Evolutionary conservation across 805 yeast genomes (phyloP), one percentile per base, ranked within the genome.

Genomic region (Teunomyces stri): DNA sequence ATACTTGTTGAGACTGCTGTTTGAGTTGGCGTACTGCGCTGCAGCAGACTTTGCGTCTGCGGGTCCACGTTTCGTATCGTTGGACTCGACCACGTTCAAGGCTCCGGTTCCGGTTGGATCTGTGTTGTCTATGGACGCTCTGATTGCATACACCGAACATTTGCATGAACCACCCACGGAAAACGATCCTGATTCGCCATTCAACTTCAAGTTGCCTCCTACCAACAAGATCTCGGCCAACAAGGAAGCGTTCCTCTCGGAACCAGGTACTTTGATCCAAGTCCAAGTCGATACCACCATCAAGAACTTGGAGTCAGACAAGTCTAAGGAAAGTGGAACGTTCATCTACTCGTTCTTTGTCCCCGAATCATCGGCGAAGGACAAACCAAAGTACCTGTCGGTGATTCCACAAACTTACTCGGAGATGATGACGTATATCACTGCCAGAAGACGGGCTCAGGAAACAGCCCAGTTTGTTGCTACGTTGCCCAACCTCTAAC

Each of bases 101-200:
- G 87, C 91, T 15, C 98, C 98, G 2, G 98, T 91, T 6, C 97
- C 97, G 1, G 97, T 91, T 13, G 97, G 98, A 1, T 83, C 91
- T 1, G 96, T 92, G 6, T 71, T 91, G 50, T 86, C 84, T 53
- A 81, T 89, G 82, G 78, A 81, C 45, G 94, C 97, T 0, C 74
- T 84, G 16, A 88, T 91, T 6, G 89, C 87, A 20, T 89, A 91
- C 67, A 89, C 97, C 2, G 95, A 89, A 61, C 92, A 87, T 55
- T 69, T 88, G 44, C 84, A 81, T 57, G 74, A 69, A 35, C 39
- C 58, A 5, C 51, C 46, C 2, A 52, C 51, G 18, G 60, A 53
- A 13, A 30, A 45, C 22, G 69, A 59, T 27, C 47, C 61, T 29
- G 69, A 69, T 45, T 48, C 66, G 44, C 69, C 75, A 2, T 72